Evolutionary conservation across 2,329 filamentous ascomycete genomes (phyloP).

Genomic region (Huntiella abstrusa): DNA sequence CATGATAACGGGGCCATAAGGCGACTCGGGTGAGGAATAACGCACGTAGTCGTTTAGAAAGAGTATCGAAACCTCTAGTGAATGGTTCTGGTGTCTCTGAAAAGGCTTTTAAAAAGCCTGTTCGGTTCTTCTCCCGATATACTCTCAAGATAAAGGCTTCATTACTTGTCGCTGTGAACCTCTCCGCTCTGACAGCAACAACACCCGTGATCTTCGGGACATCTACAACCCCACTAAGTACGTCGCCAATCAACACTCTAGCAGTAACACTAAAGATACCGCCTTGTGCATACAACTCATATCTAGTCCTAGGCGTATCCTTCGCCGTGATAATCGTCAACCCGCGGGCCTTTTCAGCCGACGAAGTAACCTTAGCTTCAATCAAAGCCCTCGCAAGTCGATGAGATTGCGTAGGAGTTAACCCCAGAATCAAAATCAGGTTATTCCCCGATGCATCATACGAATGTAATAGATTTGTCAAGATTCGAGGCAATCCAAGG

Average conservation of each 20-base stretch:
- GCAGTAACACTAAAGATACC: constrained; percentile 94
- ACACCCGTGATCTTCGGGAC: constrained; percentile 75
- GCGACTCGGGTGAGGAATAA: constrained; percentile 77
- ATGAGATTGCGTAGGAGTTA: constrained; percentile 81
- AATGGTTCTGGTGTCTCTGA: constrained; percentile 88
- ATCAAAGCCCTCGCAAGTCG: constrained; percentile 95
- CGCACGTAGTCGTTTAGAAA: constrained; percentile 81
- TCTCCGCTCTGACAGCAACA: constrained; percentile 74
- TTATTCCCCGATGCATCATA: constrained; percentile 95
- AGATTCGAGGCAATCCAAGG: constrained; percentile 73
- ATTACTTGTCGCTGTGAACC: constrained; percentile 64
- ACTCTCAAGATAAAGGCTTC: constrained; percentile 92
- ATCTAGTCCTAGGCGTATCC: constrained; percentile 69
- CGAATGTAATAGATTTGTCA: constrained; percentile 91
- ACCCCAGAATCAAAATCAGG: constrained; percentile 71
- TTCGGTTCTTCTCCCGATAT: constrained; percentile 86
- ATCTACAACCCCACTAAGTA: constrained; percentile 66
- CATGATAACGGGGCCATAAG: constrained; percentile 84
- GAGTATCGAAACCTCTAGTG: constrained; percentile 67
- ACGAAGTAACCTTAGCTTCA: constrained; percentile 80
- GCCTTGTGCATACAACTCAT: constrained; percentile 79
- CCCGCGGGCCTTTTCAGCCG: constrained; percentile 55
- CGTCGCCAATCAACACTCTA: constrained; percentile 81
- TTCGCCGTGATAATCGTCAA: constrained; percentile 90
- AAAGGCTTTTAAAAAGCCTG: constrained; percentile 87